Base-by-base conservation (phyloP, 257 asterid species). In the Salvia rosmarinus region DNA sequence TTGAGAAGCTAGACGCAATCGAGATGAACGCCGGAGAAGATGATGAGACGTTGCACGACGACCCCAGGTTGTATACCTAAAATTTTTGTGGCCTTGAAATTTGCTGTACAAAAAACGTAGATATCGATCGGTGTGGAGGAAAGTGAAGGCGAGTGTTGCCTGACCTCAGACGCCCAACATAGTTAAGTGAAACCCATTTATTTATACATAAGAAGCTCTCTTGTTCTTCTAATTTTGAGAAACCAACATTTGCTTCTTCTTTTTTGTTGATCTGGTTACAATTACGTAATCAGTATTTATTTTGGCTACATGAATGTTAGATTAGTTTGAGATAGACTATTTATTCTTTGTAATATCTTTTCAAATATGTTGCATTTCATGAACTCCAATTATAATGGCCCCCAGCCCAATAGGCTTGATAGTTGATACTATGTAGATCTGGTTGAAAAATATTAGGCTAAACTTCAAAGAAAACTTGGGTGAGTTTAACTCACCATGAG, bases 11-110 rank as follows among this genome's bases (percentile, higher is more conserved):
- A 57, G 76, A 72, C 39, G 65, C 40, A 23, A 58, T 64, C 8
- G 51, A 72, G 60, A 81, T 60, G 64, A 77, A 58, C 21, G 67
- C n/a, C 51, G 28, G 73, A 37, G 64, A 66, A 71, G 62, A 80
- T 55, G 35, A 35, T 2, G 51, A 3, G 59, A 61, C 64, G 56
- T 23, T 76, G 64, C 57, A 59, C 2, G 72, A 64, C 19, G 75
- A 59, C 5, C 75, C 49, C 20, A 70, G 70, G 57, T 44, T 59
- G 43, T 71, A 73, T 72, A 61, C 42, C 39, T 60, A 21, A 39
- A 7, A 17, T 17, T 44, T 52, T 6, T 50, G 34, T 40, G 16
- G 10, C 11, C 28, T 59, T 17, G 12, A 8, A 9, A n/a, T 19
- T 49, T 66, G 6, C 35, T 30, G 64, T 62, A 67, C 61, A 30